Base-by-base conservation (phyloP, 1,139 yeast genomes). In the Diutina pseudorugosa region DNA sequence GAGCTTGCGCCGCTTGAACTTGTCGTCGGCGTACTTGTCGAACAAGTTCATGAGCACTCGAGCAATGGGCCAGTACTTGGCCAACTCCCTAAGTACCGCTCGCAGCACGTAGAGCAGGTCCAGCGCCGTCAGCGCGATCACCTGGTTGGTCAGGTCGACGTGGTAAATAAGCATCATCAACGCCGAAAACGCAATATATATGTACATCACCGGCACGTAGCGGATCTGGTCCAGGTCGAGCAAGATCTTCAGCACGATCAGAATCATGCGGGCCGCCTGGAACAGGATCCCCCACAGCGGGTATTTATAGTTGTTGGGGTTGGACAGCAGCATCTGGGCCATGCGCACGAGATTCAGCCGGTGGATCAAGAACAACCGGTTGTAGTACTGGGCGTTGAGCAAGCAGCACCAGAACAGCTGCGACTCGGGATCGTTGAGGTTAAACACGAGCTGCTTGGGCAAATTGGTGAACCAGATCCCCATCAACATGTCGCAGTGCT, bases 201-300 rank as follows among this genome's bases (percentile, higher is more conserved):
- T 76, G 57, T 71, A 72, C 68, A 73, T 72, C 25, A 82, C 79
- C 27, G 85, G 84, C 62, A 82, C 73, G 60, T 75, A 75, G 56
- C 69, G 68, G 54, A 82, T 63, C 59, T 79, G 78, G 54, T 77
- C 75, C 51, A 76, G 72, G 50, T 77, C 79, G 41, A 77, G 65
- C 56, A 86, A 61, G 55, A 79, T 80, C 55, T 83, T 84, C 50
- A 81, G 71, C 53, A 86, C 83, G 55, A 82, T 73, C 6, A 86
- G 79, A 57, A 86, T 83, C 85, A 85, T 84, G 61, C 88, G 80
- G 1, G 94, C 89, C 0, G 95, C 89, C 64, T 85, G 91, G 70
- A 86, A 86, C 2, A 91, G 85, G 56, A 87, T 85, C 14, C 93
- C 90, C 86, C 93, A 83, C 7, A 89, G 81, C 1, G 93, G 90